Evolutionary conservation across 2,329 filamentous ascomycete species (phyloP).

Genomic region (Davidsoniella virescens): DNA sequence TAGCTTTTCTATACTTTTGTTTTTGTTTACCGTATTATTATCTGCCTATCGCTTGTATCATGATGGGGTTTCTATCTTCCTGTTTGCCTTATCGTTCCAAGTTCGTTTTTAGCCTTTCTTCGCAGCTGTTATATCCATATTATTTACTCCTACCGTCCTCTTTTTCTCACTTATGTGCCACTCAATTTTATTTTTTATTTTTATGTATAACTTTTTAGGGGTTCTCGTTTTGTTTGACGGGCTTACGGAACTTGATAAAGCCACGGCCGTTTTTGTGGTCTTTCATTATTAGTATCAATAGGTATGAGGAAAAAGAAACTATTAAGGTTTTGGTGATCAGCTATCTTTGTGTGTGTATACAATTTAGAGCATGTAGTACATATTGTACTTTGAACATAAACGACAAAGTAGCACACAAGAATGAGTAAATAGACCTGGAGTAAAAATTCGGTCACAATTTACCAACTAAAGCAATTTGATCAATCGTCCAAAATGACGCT

Average conservation of each 20-base stretch:
- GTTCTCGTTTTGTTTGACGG: too few species aligned
- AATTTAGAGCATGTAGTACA: background rate
- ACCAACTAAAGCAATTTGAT: too few species aligned
- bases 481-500: too few species aligned
- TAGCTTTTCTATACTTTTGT: conserved; percentile 1
- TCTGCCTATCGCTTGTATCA: background rate
- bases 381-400: background rate
- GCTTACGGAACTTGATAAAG: too few species aligned
- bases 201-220: too few species aligned
- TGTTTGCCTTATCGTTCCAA: conserved; percentile 3
- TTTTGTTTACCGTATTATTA: background rate
- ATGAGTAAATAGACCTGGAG: too few species aligned
- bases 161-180: background rate
- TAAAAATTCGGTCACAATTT: too few species aligned
- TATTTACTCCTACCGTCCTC: conserved; percentile 17
- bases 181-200: background rate
- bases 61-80: conserved; percentile 7
- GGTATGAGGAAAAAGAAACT: too few species aligned
- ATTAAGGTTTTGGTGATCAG: background rate
- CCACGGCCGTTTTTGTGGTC: too few species aligned
- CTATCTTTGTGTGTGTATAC: conserved; percentile 7
- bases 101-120: conserved; percentile 15
- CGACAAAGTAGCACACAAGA: background rate
- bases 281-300: too few species aligned
- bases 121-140: background rate